Percentiles rank a stretch among this genome's conserved stretches.
These are phyloP conservation scores for Flaveria floridana DNA, from an alignment of 140 eudicot species.

Conservation along the genomic window DNA sequence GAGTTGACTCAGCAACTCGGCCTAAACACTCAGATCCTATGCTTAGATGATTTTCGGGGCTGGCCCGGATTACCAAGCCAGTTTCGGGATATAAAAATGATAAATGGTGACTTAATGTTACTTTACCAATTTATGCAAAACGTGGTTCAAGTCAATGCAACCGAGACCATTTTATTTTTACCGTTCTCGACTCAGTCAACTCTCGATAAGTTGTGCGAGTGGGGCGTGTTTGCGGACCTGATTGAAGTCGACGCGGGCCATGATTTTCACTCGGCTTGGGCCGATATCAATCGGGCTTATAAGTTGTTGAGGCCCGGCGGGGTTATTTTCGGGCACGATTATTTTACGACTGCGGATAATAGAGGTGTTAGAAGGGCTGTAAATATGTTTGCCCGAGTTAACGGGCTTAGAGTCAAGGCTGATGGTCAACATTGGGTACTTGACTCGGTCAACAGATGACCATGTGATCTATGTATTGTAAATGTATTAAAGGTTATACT, in stretches of 20 bases:
- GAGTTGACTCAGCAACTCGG: constrained; percentile 54
- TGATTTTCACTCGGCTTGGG: constrained; percentile 94
- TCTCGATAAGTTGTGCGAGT: constrained; percentile 55
- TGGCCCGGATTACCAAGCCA: constrained; percentile 58
- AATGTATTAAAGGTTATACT: constrained; percentile 13
- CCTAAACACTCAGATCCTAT: constrained; percentile 55
- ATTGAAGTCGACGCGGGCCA: constrained; percentile 82
- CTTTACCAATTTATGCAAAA: constrained; percentile 79
- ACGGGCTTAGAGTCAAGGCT: constrained; percentile 49
- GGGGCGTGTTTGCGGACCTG: constrained; percentile 73
- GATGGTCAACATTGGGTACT: constrained; percentile 90
- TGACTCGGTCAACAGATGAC: constrained; percentile 23
- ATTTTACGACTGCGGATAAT: constrained; percentile 52
- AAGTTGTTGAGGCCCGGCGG: constrained; percentile 71
- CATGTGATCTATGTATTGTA: constrained; percentile 8
- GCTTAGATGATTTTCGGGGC: constrained; percentile 79
- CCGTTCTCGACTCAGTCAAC: constrained; percentile 63
- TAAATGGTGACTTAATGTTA: constrained; percentile 57
- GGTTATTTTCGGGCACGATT: constrained; percentile 74
- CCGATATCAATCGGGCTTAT: constrained; percentile 67
- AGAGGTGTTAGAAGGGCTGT: constrained; percentile 78
- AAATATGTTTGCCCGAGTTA: constrained; percentile 64
- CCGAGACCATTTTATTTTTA: constrained; percentile 43
- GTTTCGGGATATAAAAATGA: constrained; percentile 37
- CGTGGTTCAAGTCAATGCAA: constrained; percentile 45